phyloP scores from a whole-genome alignment of 169 alveolate species.

The Cryptosporidium viatorum region DNA sequence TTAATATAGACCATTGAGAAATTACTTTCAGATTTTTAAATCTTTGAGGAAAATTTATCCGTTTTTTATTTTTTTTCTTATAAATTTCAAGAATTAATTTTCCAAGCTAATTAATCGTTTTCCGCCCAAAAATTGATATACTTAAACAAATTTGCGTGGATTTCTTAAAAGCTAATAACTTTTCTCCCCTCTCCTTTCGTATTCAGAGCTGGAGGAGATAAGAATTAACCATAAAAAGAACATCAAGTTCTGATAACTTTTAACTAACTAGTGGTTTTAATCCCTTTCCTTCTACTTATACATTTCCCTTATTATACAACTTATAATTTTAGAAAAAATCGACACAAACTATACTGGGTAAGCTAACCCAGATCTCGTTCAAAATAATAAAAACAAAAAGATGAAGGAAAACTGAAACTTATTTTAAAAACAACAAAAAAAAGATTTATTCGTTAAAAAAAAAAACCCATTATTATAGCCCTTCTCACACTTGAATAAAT shows the following conservation, averaged over 20 bases:
- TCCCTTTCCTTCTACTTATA: not conserved
- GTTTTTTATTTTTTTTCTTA: not conserved
- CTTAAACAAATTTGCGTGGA: not conserved
- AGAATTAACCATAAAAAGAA: not conserved
- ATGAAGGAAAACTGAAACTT: too few relatives aligned
- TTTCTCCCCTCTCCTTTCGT: too few relatives aligned
- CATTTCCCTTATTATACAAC: too few relatives aligned
- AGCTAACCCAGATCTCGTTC: not conserved
- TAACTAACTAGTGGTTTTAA: not conserved
- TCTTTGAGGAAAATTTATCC: not conserved
- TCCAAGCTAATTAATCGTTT: too few relatives aligned
- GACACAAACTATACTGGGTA: not conserved
- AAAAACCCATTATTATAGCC: not conserved
- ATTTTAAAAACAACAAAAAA: too few relatives aligned
- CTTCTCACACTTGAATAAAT: not conserved
- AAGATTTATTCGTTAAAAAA: too few relatives aligned
- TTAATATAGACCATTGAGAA: not conserved
- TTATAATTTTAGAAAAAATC: too few relatives aligned
- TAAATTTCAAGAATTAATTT: not conserved
- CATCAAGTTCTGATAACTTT: not conserved
- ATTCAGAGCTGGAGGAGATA: too few relatives aligned
- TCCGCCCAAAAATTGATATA: not conserved
- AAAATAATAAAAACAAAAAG: too few relatives aligned
- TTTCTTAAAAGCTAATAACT: too few relatives aligned
- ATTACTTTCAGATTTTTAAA: too few relatives aligned